Base-by-base conservation (phyloP, 1,284 basidiomycete species). In the Tremellales sp. region DNA sequence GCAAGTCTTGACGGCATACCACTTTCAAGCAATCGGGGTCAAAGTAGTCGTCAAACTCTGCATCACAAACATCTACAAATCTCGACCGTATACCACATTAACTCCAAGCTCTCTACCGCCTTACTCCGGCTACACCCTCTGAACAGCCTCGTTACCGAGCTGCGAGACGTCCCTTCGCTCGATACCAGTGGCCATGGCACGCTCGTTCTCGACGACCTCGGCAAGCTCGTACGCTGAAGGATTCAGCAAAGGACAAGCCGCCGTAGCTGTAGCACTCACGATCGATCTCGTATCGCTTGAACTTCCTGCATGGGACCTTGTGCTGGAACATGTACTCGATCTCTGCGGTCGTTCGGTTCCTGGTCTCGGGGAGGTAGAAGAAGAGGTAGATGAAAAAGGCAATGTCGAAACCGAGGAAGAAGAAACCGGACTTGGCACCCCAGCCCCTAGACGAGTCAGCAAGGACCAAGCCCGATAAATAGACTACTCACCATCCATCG, bases 401-500 rank as follows among this genome's bases (percentile, higher is more conserved):
- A 21, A 27, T 22, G 33, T 33, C 33, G 35, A 46, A 46, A 8
- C 43, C 48, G 22, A 61, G 63, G 69, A 69, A 78, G 60, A 76
- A 73, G 44, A 70, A 61, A 24, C 68, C 75, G 27, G 52, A 49
- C 55, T 73, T 73, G 2, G 68, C 67, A 11, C 73, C 73, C 68
- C 70, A 73, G 56, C 29, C 8, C 15, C 29, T 8, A 31, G 8
- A 31, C 8, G 15, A 15, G 15, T 31, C 15, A 15, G 10, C 27
- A 43, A 25, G 52, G 40, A 49, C 53, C 46, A 6, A 58, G 49
- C 52, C 23, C 33, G 19, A 24, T 76, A n/a, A n/a, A n/a, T n/a
- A n/a, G n/a, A n/a, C n/a, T n/a, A n/a, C n/a, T n/a, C n/a, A 72
- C 74, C 77, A 78, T 5, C 64, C 68, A 0, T 51, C 56, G 1